These are phyloP conservation scores for Clavispora santaluciae DNA, from an alignment of 805 yeast genomes.

Conservation along the genomic window DNA sequence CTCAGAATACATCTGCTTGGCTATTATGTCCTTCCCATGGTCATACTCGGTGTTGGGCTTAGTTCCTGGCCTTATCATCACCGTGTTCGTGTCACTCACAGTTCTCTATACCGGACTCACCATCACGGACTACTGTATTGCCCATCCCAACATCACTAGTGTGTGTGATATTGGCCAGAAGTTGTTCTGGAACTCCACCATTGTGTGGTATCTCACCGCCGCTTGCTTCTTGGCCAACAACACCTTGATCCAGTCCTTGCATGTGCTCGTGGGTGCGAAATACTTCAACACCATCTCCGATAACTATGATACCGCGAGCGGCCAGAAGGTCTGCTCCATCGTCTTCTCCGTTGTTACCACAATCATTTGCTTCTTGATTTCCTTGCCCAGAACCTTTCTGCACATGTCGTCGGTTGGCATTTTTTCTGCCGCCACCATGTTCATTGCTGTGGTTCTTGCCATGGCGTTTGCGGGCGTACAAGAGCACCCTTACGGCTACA, in stretches of 20 bases:
- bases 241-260: constrained; percentile 54
- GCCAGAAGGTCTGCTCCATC: constrained; percentile 39
- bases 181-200: constrained; percentile 44
- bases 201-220: constrained; percentile 58
- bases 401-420: constrained; percentile 48
- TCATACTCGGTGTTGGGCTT: constrained; percentile 56
- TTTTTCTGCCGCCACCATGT: constrained; percentile 55
- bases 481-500: constrained; percentile 42
- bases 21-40: constrained; percentile 66
- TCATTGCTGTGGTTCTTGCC: constrained; percentile 48
- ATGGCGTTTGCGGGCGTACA: constrained; percentile 53
- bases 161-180: constrained; percentile 59
- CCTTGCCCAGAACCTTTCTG: constrained; percentile 54
- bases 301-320: constrained; percentile 27
- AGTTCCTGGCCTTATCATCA: constrained; percentile 53
- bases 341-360: constrained; percentile 48
- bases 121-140: constrained; percentile 50
- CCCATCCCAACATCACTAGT: constrained; percentile 47
- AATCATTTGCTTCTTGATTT: constrained; percentile 45
- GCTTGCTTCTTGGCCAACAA: constrained; percentile 50
- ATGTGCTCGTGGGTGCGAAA: constrained; percentile 56
- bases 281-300: constrained; percentile 51
- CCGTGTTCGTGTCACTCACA: constrained; percentile 46
- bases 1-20: constrained; percentile 57
- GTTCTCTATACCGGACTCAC: constrained; percentile 54